Percentiles rank a stretch among this genome's conserved stretches.
phyloP scores from a whole-genome alignment of 2,329 filamentous ascomycete species.

The Aquanectria penicillioides region DNA sequence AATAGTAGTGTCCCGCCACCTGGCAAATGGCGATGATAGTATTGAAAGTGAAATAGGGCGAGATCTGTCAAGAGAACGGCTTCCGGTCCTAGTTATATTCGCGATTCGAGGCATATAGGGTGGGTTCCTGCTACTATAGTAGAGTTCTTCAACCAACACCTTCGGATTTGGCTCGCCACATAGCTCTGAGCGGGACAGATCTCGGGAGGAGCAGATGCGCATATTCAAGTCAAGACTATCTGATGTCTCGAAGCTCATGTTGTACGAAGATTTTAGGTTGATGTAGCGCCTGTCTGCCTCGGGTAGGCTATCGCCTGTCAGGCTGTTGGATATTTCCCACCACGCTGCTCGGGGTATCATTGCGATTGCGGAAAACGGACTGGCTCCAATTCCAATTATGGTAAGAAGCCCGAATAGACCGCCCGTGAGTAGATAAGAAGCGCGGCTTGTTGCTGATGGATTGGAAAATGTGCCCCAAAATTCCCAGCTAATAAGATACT shows the following conservation, averaged over 20 bases:
- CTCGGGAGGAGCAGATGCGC: background rate
- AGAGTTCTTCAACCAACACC: background rate
- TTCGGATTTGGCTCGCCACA: background rate
- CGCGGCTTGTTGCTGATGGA: background rate
- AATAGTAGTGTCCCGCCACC: background rate
- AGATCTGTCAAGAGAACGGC: background rate
- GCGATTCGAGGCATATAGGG: background rate
- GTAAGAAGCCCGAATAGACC: background rate
- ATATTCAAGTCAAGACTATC: too few relatives aligned
- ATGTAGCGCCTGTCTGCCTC: background rate
- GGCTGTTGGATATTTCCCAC: conserved; percentile 3
- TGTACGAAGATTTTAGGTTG: background rate
- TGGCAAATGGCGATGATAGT: background rate
- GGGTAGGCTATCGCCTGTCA: background rate
- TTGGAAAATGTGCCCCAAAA: conserved; percentile 1
- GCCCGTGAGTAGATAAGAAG: background rate
- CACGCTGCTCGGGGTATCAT: conserved; percentile 15
- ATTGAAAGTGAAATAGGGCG: background rate
- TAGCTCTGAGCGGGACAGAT: background rate
- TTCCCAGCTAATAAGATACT: conserved; percentile 12
- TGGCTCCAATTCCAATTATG: background rate
- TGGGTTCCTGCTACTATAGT: background rate
- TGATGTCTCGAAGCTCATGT: background rate
- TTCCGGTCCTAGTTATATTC: background rate
- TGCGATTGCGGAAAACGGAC: conserved; percentile 9